Base-by-base conservation (phyloP, 805 yeast genomes). In the Yamadazyma philogaea region DNA sequence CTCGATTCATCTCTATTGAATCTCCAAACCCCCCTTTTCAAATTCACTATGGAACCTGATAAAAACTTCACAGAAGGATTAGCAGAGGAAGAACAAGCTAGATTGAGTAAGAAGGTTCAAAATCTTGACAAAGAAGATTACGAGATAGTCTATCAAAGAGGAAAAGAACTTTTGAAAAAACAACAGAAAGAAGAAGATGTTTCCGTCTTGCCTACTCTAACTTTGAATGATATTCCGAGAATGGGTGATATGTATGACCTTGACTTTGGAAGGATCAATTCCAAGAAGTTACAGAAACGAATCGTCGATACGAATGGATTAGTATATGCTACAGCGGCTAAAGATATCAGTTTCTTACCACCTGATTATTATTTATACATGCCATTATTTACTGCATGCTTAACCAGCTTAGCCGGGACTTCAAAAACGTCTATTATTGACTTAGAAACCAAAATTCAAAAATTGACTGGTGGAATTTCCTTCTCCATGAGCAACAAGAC, bases 321-420 rank as follows among this genome's bases (percentile, higher is more conserved):
- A 35, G 76, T 90, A 0, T 93, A 91, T 57, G 70, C 83, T 47
- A 74, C 83, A 34, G 82, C 86, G n/a, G 62, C 80, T 28, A 82
- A 84, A 46, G 72, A 80, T 32, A 59, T 91, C 21, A 64, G 77
- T 7, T 59, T 66, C 17, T 56, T 91, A 6, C 91, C 95, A 10
- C 50, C 64, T 2, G 78, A 79, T 5, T 68, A 86, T 36, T 74
- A 82, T 42, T 81, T 83, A 28, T 89, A 77, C 50, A 59, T 93
- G 46, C 86, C 96, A 0, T 60, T 93, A 34, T 93, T 86, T 64
- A 70, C 84, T 7, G 84, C 82, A 21, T 84, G 95, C 36, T 67
- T 93, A 46, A 84, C 95, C 3, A 87, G 82, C 57, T 70, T 93
- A 48, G 73, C 74, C 0, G 99, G 99, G n/a, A 91, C 99, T 1